Percentiles rank a stretch among this genome's conserved stretches.
These are phyloP conservation scores for Mortierella sp. DNA, from an alignment of 371 early-diverging fungal genomes.

Conservation along the genomic window DNA sequence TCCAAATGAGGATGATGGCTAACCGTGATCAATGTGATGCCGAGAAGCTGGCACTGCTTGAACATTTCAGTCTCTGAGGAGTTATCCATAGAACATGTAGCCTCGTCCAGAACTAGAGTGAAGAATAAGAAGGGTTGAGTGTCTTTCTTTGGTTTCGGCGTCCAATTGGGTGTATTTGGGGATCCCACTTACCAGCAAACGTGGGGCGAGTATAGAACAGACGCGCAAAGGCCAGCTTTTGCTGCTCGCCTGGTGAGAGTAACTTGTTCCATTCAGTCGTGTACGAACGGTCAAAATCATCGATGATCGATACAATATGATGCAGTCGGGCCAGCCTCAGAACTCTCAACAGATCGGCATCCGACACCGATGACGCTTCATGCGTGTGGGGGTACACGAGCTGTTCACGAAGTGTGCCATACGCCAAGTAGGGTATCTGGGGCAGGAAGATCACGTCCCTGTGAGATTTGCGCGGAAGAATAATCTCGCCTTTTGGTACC, in stretches of 20 bases:
- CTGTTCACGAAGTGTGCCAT: constrained; percentile 80
- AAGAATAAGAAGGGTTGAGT: no score
- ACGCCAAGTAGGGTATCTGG: constrained; percentile 72
- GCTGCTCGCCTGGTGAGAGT: constrained; percentile 85
- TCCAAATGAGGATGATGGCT: constrained; percentile 68
- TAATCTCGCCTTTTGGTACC: constrained; percentile 48
- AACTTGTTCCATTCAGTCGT: constrained; percentile 72
- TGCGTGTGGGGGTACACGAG: constrained; percentile 62
- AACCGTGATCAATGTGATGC: constrained; percentile 75
- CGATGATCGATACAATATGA: constrained; percentile 59
- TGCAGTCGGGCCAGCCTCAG: constrained; percentile 63
- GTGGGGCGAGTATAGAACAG: constrained; percentile 71
- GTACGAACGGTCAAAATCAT: constrained; percentile 62
- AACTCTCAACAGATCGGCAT: constrained; percentile 59
- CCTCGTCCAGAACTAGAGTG: constrained; percentile 73
- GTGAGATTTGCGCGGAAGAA: constrained; percentile 33
- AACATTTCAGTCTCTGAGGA: constrained; percentile 65
- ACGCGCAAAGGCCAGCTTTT: constrained; percentile 76
- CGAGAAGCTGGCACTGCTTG: constrained; percentile 54
- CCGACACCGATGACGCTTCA: constrained; percentile 57
- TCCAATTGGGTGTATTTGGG: no score
- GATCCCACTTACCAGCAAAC: constrained; percentile 69
- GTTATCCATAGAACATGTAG: constrained; percentile 76
- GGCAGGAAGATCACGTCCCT: constrained; percentile 73
- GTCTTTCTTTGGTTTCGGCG: no score